These are phyloP conservation scores for Pseudogymnoascus sp. DNA, from an alignment of 2,329 filamentous ascomycete genomes.

Conservation along the genomic window DNA sequence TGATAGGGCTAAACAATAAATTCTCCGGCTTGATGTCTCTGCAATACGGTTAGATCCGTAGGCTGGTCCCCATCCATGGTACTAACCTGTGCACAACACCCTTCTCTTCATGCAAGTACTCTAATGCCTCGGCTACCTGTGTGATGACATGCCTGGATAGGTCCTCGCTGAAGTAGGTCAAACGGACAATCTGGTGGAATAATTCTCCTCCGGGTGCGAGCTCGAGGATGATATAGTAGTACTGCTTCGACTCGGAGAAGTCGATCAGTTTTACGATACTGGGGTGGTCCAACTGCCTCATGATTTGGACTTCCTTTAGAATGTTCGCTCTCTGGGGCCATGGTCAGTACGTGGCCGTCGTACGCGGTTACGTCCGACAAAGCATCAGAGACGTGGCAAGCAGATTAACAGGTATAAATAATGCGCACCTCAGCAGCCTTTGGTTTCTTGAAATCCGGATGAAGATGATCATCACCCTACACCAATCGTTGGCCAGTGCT, in stretches of 20 bases:
- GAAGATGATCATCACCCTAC: conserved; percentile 86
- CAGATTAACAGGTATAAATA: conserved; percentile 31
- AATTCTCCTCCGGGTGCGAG: conserved; percentile 91
- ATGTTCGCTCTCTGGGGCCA: conserved; percentile 78
- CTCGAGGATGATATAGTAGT: conserved; percentile 96
- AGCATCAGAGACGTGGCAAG: conserved; percentile 17
- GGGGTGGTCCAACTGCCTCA: conserved; percentile 92
- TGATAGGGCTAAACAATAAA: conserved; percentile 81
- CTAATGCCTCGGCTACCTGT: conserved; percentile 88
- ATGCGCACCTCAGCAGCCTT: conserved; percentile 93
- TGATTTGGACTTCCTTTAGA: conserved; percentile 96
- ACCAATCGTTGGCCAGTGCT: conserved; percentile 47
- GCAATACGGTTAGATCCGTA: conserved; percentile 24
- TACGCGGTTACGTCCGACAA: conserved; percentile 23
- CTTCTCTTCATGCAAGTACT: conserved; percentile 88
- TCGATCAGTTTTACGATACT: conserved; percentile 93
- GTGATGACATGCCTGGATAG: conserved; percentile 88
- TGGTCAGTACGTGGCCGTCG: conserved; percentile 12
- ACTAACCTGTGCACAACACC: conserved; percentile 94
- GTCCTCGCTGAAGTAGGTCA: conserved; percentile 97
- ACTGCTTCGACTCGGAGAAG: conserved; percentile 87
- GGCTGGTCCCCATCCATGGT: background rate
- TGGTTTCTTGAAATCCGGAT: conserved; percentile 93
- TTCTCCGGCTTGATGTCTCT: conserved; percentile 99
- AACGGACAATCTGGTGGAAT: conserved; percentile 95